phyloP scores from a whole-genome alignment of 2,329 filamentous ascomycete species.

The Ceratocystis cubensis region DNA sequence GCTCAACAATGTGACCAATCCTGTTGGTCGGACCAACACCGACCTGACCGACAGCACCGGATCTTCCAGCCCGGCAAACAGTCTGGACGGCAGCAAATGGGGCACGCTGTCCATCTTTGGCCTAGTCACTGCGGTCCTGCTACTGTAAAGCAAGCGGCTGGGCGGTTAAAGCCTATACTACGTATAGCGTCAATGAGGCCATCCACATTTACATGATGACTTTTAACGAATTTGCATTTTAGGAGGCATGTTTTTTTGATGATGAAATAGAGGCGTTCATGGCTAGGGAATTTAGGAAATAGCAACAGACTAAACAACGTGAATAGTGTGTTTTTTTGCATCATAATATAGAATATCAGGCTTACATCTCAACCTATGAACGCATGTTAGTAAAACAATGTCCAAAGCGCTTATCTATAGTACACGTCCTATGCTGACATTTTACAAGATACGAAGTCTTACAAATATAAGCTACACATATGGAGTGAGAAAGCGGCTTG shows the following conservation, averaged over 20 bases:
- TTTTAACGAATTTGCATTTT: neutral
- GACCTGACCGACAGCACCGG: slow-evolving; percentile 16
- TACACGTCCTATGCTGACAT: too few species aligned
- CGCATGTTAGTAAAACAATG: neutral
- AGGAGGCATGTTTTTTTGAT: neutral
- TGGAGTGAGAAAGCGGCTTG: too few species aligned
- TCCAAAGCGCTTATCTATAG: neutral
- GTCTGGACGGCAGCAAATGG: neutral
- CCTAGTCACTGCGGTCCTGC: neutral
- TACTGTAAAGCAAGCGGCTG: neutral
- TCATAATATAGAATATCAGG: neutral
- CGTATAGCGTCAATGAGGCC: neutral
- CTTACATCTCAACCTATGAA: too few species aligned
- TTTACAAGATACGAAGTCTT: too few species aligned
- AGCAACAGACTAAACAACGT: neutral
- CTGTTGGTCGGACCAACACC: slow-evolving; percentile 16
- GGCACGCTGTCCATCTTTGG: slow-evolving; percentile 9
- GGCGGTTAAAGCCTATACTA: too few species aligned
- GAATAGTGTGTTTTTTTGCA: neutral
- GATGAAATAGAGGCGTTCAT: neutral
- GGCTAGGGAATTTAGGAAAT: neutral
- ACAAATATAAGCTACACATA: too few species aligned
- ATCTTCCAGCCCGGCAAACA: neutral
- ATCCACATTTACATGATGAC: neutral
- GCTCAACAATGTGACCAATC: slow-evolving; percentile 41